Base-by-base conservation (phyloP, 1,284 basidiomycete species). In the Sanghuangporus weigelae region DNA sequence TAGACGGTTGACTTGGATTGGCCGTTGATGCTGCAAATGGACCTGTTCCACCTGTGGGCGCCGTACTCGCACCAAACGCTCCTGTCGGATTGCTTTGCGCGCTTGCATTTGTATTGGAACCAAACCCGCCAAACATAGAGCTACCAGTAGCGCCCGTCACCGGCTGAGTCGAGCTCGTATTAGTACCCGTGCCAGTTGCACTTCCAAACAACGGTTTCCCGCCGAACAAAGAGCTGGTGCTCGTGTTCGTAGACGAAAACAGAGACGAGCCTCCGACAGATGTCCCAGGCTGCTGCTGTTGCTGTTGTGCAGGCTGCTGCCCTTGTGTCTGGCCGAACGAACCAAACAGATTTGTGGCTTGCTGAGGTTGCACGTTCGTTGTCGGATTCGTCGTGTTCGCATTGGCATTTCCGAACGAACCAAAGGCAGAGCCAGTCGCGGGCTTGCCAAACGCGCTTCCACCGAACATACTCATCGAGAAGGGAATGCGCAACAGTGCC, bases 1-100 rank as follows among this genome's bases (percentile, higher is more conserved):
- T 71, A 6, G 63, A 59, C 74, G 72, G 40, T 74, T 71, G 56
- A 69, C 66, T 16, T 67, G 63, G 26, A 26, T 56, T 53, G 21
- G 63, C 57, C 70, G 69, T 68, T 38, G 48, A 26, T 12, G 57
- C 23, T 16, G 49, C 59, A 54, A 60, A 60, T 19, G 54, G 12
- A 50, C 23, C 19, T 8, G 58, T 59, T 7, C 72, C 57, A 12
- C 62, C 62, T 31, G 59, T 39, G n/a, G 59, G 35, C 8, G 46
- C 36, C 12, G 53, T 31, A 21, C 42, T 56, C 14, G 23, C 14
- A 6, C 54, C 40, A 44, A 56, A 57, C 3, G n/a, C 40, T 5
- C 36, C n/a, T 16, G 36, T 56, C 35, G 50, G 23, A 16, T 50
- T 44, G 7, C 19, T 19, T 42, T 57, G 59, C 19, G 36, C 2